A percentile compares a stretch with the other conserved stretches of the same genome.
These are phyloP conservation scores for Pseudisothecium myosuroides DNA, from an alignment of 225 moss, liverwort and hornwort species.

Conservation along the genomic window DNA sequence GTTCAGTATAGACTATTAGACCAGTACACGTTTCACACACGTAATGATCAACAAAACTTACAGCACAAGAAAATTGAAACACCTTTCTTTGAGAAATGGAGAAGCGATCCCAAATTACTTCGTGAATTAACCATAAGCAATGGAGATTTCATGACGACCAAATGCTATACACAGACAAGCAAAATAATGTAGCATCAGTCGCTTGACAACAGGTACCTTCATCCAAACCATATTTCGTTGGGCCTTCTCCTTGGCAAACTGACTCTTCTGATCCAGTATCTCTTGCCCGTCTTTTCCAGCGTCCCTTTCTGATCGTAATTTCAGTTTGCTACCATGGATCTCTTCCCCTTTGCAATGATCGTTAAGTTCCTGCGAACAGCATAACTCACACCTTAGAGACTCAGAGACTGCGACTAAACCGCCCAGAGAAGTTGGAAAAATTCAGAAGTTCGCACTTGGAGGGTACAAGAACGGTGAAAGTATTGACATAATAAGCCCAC, in stretches of 20 bases:
- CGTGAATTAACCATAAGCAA: not conserved
- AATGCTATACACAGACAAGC: not conserved
- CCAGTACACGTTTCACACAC: not conserved
- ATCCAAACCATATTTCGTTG: slow-evolving; percentile 38
- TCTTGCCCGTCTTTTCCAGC: not conserved
- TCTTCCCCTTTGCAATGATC: not conserved
- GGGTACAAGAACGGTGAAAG: not conserved
- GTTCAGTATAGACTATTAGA: not conserved
- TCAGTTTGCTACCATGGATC: not conserved
- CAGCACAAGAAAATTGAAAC: not conserved
- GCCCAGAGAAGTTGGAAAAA: not conserved
- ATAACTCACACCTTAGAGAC: not conserved
- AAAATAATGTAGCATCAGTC: not conserved
- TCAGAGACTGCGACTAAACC: not conserved
- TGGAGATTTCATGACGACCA: not conserved
- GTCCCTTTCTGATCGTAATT: not conserved
- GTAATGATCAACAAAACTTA: not conserved
- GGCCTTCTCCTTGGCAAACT: not conserved
- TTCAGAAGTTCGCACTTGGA: not conserved
- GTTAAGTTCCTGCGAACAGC: not conserved
- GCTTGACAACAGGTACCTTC: slow-evolving; percentile 26
- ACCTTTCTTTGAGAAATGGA: not conserved
- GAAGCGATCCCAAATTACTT: not conserved
- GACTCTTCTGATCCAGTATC: not conserved
- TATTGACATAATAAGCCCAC: not conserved